Percentiles rank a stretch among this genome's conserved stretches.
phyloP scores from a whole-genome alignment of 768 basidiomycete genomes.

The Boletus rufocinnamomeus region DNA sequence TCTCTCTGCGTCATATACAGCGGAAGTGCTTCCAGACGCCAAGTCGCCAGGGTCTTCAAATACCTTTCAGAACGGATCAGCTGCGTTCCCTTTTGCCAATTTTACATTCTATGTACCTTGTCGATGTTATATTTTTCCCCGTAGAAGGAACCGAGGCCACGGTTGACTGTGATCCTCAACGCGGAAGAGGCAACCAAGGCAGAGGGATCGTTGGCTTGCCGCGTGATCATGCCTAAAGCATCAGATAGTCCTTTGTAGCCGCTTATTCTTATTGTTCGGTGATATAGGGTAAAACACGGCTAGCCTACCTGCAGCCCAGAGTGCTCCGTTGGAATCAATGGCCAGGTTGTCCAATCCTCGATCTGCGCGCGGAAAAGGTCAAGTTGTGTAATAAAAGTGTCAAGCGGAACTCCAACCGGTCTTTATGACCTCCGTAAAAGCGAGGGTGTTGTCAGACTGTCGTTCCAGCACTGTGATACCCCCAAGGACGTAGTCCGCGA shows the following conservation, averaged over 20 bases:
- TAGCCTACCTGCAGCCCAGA: constrained; percentile 62
- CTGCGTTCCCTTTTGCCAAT: background rate
- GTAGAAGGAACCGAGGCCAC: constrained; percentile 50
- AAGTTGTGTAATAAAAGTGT: background rate
- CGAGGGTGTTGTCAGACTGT: constrained; percentile 59
- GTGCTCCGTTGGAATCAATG: constrained; percentile 56
- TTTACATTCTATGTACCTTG: constrained; percentile 43
- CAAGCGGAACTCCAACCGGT: constrained; percentile 44
- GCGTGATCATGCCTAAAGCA: constrained; percentile 31
- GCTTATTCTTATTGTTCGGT: background rate
- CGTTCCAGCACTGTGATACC: constrained; percentile 54
- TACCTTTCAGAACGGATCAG: constrained; percentile 40
- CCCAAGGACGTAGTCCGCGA: constrained; percentile 48
- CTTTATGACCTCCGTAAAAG: constrained; percentile 52
- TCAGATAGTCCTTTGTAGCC: constrained; percentile 45
- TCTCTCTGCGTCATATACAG: constrained; percentile 53
- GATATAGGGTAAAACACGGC: background rate
- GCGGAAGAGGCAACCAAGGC: constrained; percentile 49
- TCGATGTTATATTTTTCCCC: constrained; percentile 61
- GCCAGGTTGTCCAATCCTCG: constrained; percentile 60
- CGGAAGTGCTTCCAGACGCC: constrained; percentile 58
- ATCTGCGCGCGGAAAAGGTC: constrained; percentile 37
- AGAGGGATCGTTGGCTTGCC: constrained; percentile 47
- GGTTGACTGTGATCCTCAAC: constrained; percentile 55
- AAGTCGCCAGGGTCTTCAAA: constrained; percentile 69